A percentile compares a stretch with the other conserved stretches of the same genome.
These are phyloP conservation scores for Capillidium heterosporum DNA, from an alignment of 371 early-diverging fungal species.

Conservation along the genomic window DNA sequence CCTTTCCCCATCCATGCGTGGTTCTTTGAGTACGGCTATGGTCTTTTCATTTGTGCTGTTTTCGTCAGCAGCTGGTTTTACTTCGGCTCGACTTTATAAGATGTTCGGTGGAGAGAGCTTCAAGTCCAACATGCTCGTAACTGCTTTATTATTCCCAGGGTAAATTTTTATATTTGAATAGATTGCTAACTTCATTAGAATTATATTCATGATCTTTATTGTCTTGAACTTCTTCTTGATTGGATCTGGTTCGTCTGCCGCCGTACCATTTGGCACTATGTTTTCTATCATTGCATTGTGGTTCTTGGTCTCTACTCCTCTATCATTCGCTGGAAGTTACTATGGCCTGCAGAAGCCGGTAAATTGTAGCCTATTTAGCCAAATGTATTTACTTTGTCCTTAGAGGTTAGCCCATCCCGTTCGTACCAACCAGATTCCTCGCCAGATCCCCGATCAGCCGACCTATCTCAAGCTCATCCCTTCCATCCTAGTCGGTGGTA, in stretches of 20 bases:
- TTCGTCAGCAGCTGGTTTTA: conserved; percentile 69
- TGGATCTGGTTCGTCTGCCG: conserved; percentile 68
- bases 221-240: conserved; percentile 82
- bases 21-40: conserved; percentile 76
- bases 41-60: conserved; percentile 78
- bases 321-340: conserved; percentile 79
- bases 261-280: conserved; percentile 84
- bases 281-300: conserved; percentile 68
- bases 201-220: conserved; percentile 46
- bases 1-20: conserved; percentile 87
- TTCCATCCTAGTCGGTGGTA: conserved; percentile 63
- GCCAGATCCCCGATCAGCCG: conserved; percentile 76
- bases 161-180: conserved; percentile 13
- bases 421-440: conserved; percentile 83
- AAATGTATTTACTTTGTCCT: not conserved
- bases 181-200: conserved; percentile 12
- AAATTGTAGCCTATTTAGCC: not conserved
- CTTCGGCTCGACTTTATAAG: conserved; percentile 80
- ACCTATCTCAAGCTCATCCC: conserved; percentile 51
- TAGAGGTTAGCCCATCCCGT: conserved; percentile 63
- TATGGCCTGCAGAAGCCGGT: conserved; percentile 73
- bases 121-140: conserved; percentile 59
- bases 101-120: conserved; percentile 81
- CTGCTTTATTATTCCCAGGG: conserved; percentile 74
- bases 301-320: conserved; percentile 73